These are phyloP conservation scores for Tephrocybe rancida DNA, from an alignment of 768 basidiomycete species.

Conservation along the genomic window DNA sequence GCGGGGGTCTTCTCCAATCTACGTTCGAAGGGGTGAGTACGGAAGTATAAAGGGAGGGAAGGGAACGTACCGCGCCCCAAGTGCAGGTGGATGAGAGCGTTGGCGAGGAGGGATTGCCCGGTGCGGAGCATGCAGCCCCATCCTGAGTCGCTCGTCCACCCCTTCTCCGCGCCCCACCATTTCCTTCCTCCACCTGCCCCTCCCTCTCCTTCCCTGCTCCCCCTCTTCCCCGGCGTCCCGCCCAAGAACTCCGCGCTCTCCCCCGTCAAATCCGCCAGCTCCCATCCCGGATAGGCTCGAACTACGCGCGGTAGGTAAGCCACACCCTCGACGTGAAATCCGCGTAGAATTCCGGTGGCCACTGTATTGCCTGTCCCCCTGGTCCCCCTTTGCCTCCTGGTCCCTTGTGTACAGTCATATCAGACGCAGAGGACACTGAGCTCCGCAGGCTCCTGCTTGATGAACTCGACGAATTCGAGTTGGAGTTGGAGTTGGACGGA, in stretches of 20 bases:
- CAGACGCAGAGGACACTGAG: not conserved
- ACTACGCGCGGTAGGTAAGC: conserved; percentile 91
- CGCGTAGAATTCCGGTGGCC: conserved; percentile 83
- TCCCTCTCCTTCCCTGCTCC: not conserved
- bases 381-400: not conserved
- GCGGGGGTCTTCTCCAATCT: conserved; percentile 87
- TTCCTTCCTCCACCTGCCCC: not conserved
- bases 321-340: conserved; percentile 91
- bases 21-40: not conserved
- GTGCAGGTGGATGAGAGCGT: conserved; percentile 74
- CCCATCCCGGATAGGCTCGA: conserved; percentile 76
- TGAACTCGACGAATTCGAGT: not conserved
- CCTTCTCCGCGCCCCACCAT: conserved; percentile 60
- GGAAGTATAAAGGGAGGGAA: not conserved
- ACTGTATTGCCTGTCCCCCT: conserved; percentile 49
- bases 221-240: not conserved
- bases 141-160: conserved; percentile 83
- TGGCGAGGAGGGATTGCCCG: conserved; percentile 83
- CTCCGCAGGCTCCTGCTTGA: not conserved
- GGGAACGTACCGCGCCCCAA: conserved; percentile 44
- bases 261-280: conserved; percentile 37
- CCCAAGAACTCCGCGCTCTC: conserved; percentile 23
- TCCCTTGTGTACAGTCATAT: not conserved
- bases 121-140: conserved; percentile 95
- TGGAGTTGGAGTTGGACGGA: conserved; percentile 66